Evolutionary conservation across 1,139 yeast species (phyloP).

Genomic region (Blastobotrys apis): DNA sequence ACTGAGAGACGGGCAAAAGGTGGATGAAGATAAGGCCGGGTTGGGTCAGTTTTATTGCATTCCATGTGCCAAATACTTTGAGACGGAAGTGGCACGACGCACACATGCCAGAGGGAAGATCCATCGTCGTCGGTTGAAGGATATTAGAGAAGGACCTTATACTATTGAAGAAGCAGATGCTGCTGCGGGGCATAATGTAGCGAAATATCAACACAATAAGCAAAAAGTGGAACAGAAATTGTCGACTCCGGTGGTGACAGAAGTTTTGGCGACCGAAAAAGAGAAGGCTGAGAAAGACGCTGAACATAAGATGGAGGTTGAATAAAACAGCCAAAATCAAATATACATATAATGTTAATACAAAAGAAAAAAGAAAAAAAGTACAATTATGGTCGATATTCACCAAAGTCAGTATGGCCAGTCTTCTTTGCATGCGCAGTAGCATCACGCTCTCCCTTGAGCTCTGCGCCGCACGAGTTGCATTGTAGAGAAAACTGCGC

Average conservation of each 20-base stretch:
- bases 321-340: background rate
- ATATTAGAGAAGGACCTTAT: conserved; percentile 72
- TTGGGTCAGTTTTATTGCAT: conserved; percentile 91
- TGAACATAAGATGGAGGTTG: background rate
- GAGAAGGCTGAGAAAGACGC: background rate
- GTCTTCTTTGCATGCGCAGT: conserved; percentile 60
- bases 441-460: conserved; percentile 67
- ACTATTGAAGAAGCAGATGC: conserved; percentile 87
- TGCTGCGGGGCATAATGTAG: conserved; percentile 75
- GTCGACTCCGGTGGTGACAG: conserved; percentile 16
- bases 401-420: conserved; percentile 65
- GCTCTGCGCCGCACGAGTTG: conserved; percentile 48
- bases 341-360: background rate
- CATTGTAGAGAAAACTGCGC: conserved; percentile 57
- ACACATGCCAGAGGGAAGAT: conserved; percentile 71
- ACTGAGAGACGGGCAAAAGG: conserved; percentile 65
- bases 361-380: background rate
- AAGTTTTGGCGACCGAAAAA: conserved; percentile 11
- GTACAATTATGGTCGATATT: conserved; percentile 33
- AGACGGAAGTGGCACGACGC: conserved; percentile 66
- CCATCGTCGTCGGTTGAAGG: conserved; percentile 82
- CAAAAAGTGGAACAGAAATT: conserved; percentile 11
- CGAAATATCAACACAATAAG: conserved; percentile 50
- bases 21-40: conserved; percentile 90
- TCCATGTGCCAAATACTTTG: conserved; percentile 90